These are phyloP conservation scores for Rhodosorus marinus DNA, from an alignment of 23 red algal species.

Conservation along the genomic window DNA sequence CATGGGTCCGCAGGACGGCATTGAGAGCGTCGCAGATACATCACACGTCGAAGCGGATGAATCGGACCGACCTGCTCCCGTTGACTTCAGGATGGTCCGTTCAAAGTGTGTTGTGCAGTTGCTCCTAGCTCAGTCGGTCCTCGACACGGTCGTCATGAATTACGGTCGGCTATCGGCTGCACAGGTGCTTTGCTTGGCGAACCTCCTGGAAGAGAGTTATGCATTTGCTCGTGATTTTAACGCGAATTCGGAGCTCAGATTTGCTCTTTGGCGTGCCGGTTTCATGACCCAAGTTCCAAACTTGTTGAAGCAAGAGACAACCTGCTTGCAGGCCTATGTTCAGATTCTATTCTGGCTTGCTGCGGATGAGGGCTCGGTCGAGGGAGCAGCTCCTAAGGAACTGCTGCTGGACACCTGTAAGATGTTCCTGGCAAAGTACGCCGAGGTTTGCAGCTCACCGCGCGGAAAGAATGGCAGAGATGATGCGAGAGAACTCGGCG, in stretches of 20 bases:
- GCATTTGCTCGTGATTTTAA: conserved; percentile 90
- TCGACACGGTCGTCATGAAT: conserved; percentile 21
- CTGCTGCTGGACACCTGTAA: conserved; percentile 29
- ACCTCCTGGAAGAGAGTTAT: conserved; percentile 30
- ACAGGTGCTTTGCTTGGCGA: conserved; percentile 29
- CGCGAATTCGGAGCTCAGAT: conserved; percentile 52
- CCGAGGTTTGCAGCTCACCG: conserved; percentile 22
- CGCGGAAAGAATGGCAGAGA: conserved; percentile 18
- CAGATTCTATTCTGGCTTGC: conserved; percentile 57
- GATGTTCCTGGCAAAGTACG: conserved; percentile 20
- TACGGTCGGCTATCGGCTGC: conserved; percentile 20
- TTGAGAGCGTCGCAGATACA: too few relatives aligned
- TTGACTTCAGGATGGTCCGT: conserved; percentile 66
- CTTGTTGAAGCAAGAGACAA: conserved; percentile 75
- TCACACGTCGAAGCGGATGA: too few relatives aligned
- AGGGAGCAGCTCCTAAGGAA: conserved; percentile 13
- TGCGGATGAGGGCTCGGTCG: conserved; percentile 10
- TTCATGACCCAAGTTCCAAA: conserved; percentile 99
- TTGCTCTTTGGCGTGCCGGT: conserved; percentile 72
- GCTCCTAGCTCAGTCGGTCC: conserved; percentile 52
- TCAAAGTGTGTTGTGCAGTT: conserved; percentile 96
- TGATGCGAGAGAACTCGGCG: conserved; percentile 73
- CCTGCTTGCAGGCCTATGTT: conserved; percentile 42
- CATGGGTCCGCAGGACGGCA: too few relatives aligned
- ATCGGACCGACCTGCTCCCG: too few relatives aligned